Conservation (phyloP, 257 asterid species). For the Ehretia macrophylla region DNA sequence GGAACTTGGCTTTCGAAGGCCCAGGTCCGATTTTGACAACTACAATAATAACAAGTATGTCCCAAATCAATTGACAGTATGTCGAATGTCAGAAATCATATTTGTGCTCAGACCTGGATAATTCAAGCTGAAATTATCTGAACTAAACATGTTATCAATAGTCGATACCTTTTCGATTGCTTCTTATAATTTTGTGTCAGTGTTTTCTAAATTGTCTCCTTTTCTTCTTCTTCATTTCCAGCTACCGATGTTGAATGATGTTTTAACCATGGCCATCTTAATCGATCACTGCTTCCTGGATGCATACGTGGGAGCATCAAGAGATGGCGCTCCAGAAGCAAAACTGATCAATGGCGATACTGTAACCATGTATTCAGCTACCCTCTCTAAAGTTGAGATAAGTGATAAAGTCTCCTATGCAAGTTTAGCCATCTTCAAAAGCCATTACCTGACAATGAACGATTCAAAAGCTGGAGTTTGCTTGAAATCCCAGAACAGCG, state of each 20-base stretch:
- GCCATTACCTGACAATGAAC: conserved; percentile 40
- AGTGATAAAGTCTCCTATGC: conserved; percentile 20
- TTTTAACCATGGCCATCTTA: conserved; percentile 48
- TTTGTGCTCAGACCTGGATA: too few species aligned
- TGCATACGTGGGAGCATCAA: conserved; percentile 56
- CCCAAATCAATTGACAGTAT: too few species aligned
- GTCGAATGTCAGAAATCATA: too few species aligned
- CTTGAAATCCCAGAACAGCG: conserved; percentile 27
- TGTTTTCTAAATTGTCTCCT: too few species aligned
- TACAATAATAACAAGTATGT: too few species aligned
- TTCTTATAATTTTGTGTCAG: too few species aligned
- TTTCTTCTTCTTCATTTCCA: conserved; percentile 4
- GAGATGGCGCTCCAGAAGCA: conserved; percentile 49
- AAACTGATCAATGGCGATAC: conserved; percentile 55
- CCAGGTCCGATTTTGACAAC: too few species aligned
- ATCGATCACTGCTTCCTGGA: conserved; percentile 49
- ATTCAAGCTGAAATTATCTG: too few species aligned
- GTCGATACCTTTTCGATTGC: too few species aligned
- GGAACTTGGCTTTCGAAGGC: too few species aligned
- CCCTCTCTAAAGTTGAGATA: conserved; percentile 16
- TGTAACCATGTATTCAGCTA: conserved; percentile 33
- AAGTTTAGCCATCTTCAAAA: conserved; percentile 42
- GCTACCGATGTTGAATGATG: conserved; percentile 39
- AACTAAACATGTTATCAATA: too few species aligned
- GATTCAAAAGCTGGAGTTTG: conserved; percentile 54